Evolutionary conservation across 2,329 filamentous ascomycete genomes (phyloP).

Genomic region (Fusarium torreyae): DNA sequence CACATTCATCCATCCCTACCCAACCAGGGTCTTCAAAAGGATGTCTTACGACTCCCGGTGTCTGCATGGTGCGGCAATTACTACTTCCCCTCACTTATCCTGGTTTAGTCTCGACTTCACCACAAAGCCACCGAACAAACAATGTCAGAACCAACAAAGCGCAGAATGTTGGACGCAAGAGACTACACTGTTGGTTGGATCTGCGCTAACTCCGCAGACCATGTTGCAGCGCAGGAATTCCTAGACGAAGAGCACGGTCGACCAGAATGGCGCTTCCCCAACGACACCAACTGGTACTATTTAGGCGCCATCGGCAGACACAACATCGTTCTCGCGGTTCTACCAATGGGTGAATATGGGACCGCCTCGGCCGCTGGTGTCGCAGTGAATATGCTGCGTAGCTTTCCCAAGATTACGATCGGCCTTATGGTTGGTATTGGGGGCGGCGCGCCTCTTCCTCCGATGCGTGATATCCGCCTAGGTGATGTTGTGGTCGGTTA

Average conservation of each 20-base stretch:
- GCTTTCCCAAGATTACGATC: slow-evolving; percentile 1
- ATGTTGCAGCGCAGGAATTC: slow-evolving; percentile 6
- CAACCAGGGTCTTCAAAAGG: too few relatives aligned
- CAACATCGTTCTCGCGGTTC: neutral
- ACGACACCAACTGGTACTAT: neutral
- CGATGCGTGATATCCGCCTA: neutral
- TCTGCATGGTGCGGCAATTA: too few relatives aligned
- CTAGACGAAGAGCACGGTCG: slow-evolving; percentile 4
- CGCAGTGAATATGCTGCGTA: neutral
- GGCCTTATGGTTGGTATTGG: slow-evolving; percentile 7
- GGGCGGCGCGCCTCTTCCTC: neutral
- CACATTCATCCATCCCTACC: too few relatives aligned
- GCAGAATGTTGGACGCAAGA: neutral
- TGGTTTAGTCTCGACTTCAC: too few relatives aligned
- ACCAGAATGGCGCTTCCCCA: neutral
- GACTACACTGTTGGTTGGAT: slow-evolving; percentile 17
- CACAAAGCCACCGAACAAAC: too few relatives aligned
- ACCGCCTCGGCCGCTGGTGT: neutral
- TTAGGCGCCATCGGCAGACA: neutral
- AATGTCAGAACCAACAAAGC: too few relatives aligned
- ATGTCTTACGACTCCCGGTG: too few relatives aligned
- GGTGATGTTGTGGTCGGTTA: slow-evolving; percentile 7
- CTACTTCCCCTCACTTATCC: too few relatives aligned
- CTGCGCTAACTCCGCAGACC: neutral
- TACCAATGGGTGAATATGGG: neutral